Evolutionary conservation across 2,329 filamentous ascomycete genomes (phyloP).

Genomic region (Ceratocystis cacaofunesta): DNA sequence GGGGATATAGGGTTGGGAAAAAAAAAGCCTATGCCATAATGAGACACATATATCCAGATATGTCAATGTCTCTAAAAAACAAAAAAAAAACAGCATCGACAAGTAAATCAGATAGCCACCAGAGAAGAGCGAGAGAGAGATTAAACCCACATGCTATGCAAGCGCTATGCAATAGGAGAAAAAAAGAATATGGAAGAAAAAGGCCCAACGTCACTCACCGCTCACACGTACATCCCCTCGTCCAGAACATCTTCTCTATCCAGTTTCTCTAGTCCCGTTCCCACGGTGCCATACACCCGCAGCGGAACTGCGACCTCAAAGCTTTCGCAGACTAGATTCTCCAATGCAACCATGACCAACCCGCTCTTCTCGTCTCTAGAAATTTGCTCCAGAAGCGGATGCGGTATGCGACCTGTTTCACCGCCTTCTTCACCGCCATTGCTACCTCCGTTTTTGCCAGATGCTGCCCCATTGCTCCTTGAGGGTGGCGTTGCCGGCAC

Average conservation of each 20-base stretch:
- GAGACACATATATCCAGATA: neutral
- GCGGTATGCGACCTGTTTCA: conserved; percentile 21
- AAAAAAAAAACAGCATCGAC: too few relatives aligned
- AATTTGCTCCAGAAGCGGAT: conserved; percentile 60
- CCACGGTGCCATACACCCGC: conserved; percentile 57
- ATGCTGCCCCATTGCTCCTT: neutral
- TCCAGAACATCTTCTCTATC: conserved; percentile 40
- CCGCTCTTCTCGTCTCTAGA: conserved; percentile 65
- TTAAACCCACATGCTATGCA: neutral
- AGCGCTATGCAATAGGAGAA: conserved; percentile 8
- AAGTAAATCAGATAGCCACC: neutral
- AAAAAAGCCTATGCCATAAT: neutral
- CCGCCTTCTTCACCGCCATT: conserved; percentile 14
- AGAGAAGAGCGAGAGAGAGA: neutral
- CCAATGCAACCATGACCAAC: conserved; percentile 57
- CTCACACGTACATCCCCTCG: conserved; percentile 30
- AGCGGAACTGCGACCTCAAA: conserved; percentile 82
- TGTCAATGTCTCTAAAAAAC: neutral
- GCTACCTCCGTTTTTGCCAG: neutral
- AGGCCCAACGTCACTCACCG: neutral
- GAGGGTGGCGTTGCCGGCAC: conserved; percentile 36
- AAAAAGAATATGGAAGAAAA: conserved; percentile 15
- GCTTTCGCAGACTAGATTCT: conserved; percentile 69
- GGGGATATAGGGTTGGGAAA: neutral
- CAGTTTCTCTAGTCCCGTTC: conserved; percentile 40